Conservation (phyloP, 1,284 basidiomycete genomes). For the Apiotrichum domesticum region DNA sequence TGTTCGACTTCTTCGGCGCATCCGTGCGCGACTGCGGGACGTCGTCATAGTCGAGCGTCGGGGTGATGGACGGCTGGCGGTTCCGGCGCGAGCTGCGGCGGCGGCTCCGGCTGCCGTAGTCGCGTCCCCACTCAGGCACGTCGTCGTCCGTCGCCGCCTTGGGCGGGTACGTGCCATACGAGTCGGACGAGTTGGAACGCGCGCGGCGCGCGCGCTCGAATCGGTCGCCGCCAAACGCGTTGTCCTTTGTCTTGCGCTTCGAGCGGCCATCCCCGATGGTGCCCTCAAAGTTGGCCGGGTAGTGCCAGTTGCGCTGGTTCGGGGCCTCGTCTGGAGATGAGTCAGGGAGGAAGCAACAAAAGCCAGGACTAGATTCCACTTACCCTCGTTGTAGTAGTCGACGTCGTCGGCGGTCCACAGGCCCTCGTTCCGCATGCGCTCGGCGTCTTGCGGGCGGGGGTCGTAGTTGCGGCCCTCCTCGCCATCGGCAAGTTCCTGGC, state of each 20-base stretch:
- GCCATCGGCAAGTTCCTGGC: constrained; percentile 69
- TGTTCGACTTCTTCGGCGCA: background rate
- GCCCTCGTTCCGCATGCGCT: constrained; percentile 31
- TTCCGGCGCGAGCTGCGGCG: constrained; percentile 14
- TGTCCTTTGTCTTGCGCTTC: constrained; percentile 16
- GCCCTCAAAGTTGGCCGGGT: constrained; percentile 49
- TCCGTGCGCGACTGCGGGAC: background rate
- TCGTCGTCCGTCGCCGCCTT: constrained; percentile 39
- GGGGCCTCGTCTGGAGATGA: constrained; percentile 35
- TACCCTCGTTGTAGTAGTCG: constrained; percentile 36
- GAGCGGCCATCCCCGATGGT: constrained; percentile 30
- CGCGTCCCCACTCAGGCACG: constrained; percentile 48
- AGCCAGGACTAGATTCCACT: background rate
- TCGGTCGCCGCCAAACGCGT: constrained; percentile 24
- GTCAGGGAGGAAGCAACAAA: too few species aligned
- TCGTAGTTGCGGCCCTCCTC: constrained; percentile 52
- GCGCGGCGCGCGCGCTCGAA: constrained; percentile 34
- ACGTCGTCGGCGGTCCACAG: constrained; percentile 43
- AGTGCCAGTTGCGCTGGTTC: constrained; percentile 47
- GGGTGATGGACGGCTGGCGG: background rate
- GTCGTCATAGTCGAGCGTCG: background rate
- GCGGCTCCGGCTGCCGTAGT: constrained; percentile 39
- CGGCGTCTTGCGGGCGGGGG: constrained; percentile 25
- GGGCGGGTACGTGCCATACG: constrained; percentile 28
- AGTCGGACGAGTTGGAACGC: constrained; percentile 1